Evolutionary conservation across 2,329 filamentous ascomycete species (phyloP), one percentile per base, ranked within the genome.

Genomic region (Fusarium sp.): DNA sequence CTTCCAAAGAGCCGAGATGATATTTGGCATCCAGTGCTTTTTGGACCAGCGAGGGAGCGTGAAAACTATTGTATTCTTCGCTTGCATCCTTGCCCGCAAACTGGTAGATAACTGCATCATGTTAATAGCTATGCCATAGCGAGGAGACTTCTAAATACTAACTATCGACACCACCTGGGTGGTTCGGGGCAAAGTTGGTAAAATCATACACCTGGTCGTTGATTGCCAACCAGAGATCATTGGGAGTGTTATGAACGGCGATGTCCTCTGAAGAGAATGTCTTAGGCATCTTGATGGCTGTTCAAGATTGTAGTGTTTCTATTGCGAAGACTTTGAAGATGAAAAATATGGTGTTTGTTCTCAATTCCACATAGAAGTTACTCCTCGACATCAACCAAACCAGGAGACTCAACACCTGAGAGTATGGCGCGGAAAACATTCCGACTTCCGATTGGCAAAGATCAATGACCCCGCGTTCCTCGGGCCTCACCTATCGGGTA

Each of bases 221-320:
- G n/a, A 92, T 84, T 21, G 90, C 88, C 61, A 91, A 84, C 90
- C 90, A 92, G 70, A 85, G 81, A 70, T 88, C 82, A 15, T 81
- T 76, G 1, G 79, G 75, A 1, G 75, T 79, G 40, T 78, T 80
- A 69, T 88, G 85, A 36, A 72, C 72, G 2, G 79, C 78, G 57
- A 88, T 76, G 59, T 87, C 80, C 40, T 79, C 67, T 4, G 75
- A 70, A 15, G 81, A 80, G 20, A 86, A 47, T 15, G 31, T 17
- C 17, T 35, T 35, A 7, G 31, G 6, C 31, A 35, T 35, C 6
- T 35, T 35, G 14, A 17, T 9, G 9, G 8, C 15, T 4, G 15
- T 14, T 9, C 5, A 35, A 35, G 14, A 7, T 8, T 4, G 14
- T 6, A 35, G 15, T 17, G 15, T 35, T 5, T 17, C 15, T 7